Conservation (phyloP, 2,329 filamentous ascomycete species). For the Ophiostoma angusticollis region DNA sequence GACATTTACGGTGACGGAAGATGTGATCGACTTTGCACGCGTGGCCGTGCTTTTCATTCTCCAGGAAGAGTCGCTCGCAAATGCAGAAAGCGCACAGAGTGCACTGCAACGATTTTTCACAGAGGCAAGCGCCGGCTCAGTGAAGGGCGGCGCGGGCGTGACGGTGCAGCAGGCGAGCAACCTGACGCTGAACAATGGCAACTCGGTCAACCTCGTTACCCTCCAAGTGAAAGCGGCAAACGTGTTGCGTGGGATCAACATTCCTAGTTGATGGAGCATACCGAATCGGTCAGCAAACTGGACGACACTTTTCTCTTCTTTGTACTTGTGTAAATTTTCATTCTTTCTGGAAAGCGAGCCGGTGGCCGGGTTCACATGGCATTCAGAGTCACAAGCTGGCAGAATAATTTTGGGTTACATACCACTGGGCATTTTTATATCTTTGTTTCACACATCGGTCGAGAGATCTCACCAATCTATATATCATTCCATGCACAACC, state of each 20-base stretch:
- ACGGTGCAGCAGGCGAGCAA: slow-evolving; percentile 24
- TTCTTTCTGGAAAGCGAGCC: background rate
- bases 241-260: slow-evolving; percentile 3
- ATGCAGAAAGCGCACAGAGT: slow-evolving; percentile 41
- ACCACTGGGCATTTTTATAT: too few relatives aligned
- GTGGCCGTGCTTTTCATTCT: slow-evolving; percentile 49
- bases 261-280: background rate
- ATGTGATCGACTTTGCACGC: slow-evolving; percentile 50
- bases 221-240: slow-evolving; percentile 13
- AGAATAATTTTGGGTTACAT: too few relatives aligned
- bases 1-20: slow-evolving; percentile 38
- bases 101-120: slow-evolving; percentile 43
- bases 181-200: slow-evolving; percentile 24
- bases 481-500: too few relatives aligned
- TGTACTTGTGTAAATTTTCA: background rate
- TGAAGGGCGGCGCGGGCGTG: slow-evolving; percentile 9
- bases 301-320: background rate
- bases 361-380: too few relatives aligned
- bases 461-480: too few relatives aligned
- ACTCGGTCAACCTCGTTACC: slow-evolving; percentile 38
- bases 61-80: slow-evolving; percentile 37
- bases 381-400: too few relatives aligned
- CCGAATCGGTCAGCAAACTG: too few relatives aligned
- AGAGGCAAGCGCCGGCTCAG: slow-evolving; percentile 16
- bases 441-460: too few relatives aligned